Evolutionary conservation across 495 filamentous ascomycete species (phyloP).

Genomic region (Penicillium salamii): DNA sequence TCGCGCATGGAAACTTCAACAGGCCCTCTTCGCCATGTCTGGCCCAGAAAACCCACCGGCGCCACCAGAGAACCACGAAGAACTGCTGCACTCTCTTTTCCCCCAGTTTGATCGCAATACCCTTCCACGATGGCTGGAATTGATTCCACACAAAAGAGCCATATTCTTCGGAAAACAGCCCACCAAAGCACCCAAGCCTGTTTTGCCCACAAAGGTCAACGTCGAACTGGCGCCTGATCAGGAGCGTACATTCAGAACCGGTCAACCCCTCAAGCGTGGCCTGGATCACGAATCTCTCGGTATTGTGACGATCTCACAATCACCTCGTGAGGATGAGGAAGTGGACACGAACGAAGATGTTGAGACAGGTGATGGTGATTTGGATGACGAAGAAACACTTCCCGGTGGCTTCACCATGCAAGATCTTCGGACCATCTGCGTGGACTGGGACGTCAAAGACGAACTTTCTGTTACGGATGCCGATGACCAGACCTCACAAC

Average conservation of each 20-base stretch:
- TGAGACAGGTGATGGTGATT: slow-evolving; percentile 58
- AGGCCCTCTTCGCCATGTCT: slow-evolving; percentile 51
- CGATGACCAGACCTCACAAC: slow-evolving; percentile 20
- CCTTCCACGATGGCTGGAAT: slow-evolving; percentile 64
- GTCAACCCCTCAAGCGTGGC: slow-evolving; percentile 51
- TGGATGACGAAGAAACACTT: slow-evolving; percentile 43
- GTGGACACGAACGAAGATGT: slow-evolving; percentile 55
- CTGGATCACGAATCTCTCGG: slow-evolving; percentile 56
- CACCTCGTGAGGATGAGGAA: slow-evolving; percentile 49
- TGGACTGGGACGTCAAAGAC: slow-evolving; percentile 73
- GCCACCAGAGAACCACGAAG: slow-evolving; percentile 60
- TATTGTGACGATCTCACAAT: slow-evolving; percentile 54
- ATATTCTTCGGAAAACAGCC: slow-evolving; percentile 67
- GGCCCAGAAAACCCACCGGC: slow-evolving; percentile 48
- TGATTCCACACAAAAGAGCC: slow-evolving; percentile 72
- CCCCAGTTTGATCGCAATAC: slow-evolving; percentile 66
- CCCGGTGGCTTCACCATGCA: slow-evolving; percentile 64
- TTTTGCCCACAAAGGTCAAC: slow-evolving; percentile 81
- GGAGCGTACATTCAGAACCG: slow-evolving; percentile 72
- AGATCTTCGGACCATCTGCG: slow-evolving; percentile 76
- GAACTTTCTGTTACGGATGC: slow-evolving; percentile 27
- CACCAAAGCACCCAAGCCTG: slow-evolving; percentile 69
- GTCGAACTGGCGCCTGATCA: slow-evolving; percentile 81
- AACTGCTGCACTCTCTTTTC: slow-evolving; percentile 65
- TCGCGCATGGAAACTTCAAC: slow-evolving; percentile 50